Percentiles rank a stretch among this genome's conserved stretches.
These are phyloP conservation scores for Styphnolobium japonicum DNA, from an alignment of 306 rosid genomes.

Conservation along the genomic window DNA sequence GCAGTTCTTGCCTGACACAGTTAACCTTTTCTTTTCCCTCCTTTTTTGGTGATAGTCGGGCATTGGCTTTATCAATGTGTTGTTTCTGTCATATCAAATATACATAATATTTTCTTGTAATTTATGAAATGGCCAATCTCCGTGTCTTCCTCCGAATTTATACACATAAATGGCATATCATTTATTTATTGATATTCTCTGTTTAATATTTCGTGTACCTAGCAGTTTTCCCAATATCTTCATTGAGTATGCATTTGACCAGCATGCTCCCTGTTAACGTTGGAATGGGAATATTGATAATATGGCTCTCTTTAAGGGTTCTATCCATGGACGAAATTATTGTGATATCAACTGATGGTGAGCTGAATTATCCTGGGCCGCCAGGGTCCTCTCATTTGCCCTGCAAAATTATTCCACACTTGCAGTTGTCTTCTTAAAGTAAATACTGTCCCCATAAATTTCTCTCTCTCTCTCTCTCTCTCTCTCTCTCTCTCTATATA, in stretches of 20 bases:
- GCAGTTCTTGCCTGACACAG: slow-evolving; percentile 36
- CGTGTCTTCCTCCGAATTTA: slow-evolving; percentile 32
- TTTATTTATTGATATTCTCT: slow-evolving; percentile 33
- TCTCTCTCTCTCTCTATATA: too few species aligned
- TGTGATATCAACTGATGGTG: too few species aligned
- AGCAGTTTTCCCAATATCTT: background rate
- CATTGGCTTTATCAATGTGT: slow-evolving; percentile 36
- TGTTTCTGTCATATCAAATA: slow-evolving; percentile 30
- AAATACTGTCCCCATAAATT: too few species aligned
- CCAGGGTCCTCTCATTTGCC: too few species aligned
- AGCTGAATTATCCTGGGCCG: too few species aligned
- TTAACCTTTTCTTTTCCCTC: slow-evolving; percentile 15
- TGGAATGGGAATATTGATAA: background rate
- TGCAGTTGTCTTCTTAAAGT: too few species aligned
- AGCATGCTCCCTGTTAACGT: background rate
- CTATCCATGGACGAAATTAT: too few species aligned
- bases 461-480: too few species aligned
- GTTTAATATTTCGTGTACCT: slow-evolving; percentile 10
- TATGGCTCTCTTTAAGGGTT: too few species aligned
- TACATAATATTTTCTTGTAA: slow-evolving; percentile 49
- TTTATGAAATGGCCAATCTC: slow-evolving; percentile 41
- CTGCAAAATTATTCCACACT: too few species aligned
- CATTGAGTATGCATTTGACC: background rate
- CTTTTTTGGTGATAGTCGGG: slow-evolving; percentile 37
- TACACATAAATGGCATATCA: slow-evolving; percentile 26